Evolutionary conservation across 163 green algal species (phyloP).

Genomic region (Chloroidium sp.): DNA sequence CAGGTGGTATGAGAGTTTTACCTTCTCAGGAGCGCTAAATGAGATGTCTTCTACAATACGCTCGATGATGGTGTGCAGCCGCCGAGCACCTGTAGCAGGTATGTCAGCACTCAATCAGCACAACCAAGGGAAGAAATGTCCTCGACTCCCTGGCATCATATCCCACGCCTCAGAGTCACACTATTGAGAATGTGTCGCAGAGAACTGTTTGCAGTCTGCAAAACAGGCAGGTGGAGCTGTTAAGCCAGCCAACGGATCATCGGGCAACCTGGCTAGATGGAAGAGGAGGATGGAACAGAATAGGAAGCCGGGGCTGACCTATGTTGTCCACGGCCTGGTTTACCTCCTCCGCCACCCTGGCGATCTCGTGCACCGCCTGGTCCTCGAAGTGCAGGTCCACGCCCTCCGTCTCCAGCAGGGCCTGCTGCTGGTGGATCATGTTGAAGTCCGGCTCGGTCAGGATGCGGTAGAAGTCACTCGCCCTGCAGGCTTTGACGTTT

Average conservation of each 20-base stretch:
- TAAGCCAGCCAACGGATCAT: too few relatives aligned
- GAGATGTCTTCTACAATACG: constrained; percentile 86
- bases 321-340: constrained; percentile 76
- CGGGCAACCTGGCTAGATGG: too few relatives aligned
- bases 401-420: constrained; percentile 81
- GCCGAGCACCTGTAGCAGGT: constrained; percentile 39
- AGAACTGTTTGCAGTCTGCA: too few relatives aligned
- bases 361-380: constrained; percentile 56
- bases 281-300: too few relatives aligned
- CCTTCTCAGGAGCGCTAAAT: constrained; percentile 77
- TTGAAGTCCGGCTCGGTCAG: constrained; percentile 90
- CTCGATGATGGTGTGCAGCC: constrained; percentile 90
- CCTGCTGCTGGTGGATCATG: constrained; percentile 88
- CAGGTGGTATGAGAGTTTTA: neutral
- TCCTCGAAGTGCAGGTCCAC: constrained; percentile 81
- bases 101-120: too few relatives aligned
- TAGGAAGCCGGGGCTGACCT: constrained; percentile 6
- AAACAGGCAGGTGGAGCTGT: too few relatives aligned
- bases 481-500: constrained; percentile 9
- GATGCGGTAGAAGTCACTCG: constrained; percentile 87
- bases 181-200: too few relatives aligned
- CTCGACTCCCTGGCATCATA: too few relatives aligned
- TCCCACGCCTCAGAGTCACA: too few relatives aligned
- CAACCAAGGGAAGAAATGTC: too few relatives aligned
- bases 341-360: constrained; percentile 66